A percentile compares a stretch with the other conserved stretches of the same genome.
Conservation (phyloP, 2,329 filamentous ascomycete species). For the Cladosporium sp. region DNA sequence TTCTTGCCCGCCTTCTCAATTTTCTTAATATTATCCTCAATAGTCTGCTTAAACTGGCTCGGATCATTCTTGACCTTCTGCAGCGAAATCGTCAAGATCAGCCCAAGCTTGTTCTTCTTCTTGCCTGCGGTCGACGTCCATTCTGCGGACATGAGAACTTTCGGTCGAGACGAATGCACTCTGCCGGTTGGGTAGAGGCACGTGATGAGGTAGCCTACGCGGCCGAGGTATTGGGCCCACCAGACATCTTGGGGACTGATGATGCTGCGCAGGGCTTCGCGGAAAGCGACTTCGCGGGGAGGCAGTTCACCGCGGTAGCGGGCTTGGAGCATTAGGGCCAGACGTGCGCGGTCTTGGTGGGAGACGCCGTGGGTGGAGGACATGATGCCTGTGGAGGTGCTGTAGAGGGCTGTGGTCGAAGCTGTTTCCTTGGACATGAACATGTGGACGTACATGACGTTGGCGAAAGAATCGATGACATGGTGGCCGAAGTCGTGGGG, state of each 20-base stretch:
- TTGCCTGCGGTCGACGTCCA: constrained; percentile 13
- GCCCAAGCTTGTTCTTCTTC: constrained; percentile 33
- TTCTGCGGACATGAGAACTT: constrained; percentile 9
- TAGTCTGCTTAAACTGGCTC: constrained; percentile 39
- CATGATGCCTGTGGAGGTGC: constrained; percentile 64
- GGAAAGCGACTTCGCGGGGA: constrained; percentile 53
- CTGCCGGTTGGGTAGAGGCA: constrained; percentile 58
- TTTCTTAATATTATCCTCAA: constrained; percentile 38
- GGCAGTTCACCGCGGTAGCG: constrained; percentile 66
- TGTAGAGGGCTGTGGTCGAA: constrained; percentile 64
- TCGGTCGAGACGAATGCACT: constrained; percentile 22
- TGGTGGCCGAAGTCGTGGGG: constrained; percentile 16
- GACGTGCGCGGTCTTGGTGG: constrained; percentile 64
- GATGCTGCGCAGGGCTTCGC: constrained; percentile 46
- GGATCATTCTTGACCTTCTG: constrained; percentile 37
- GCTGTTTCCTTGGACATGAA: constrained; percentile 42
- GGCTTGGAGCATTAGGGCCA: constrained; percentile 67
- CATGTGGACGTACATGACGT: constrained; percentile 50
- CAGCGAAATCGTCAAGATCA: constrained; percentile 41
- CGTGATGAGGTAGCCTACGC: constrained; percentile 54
- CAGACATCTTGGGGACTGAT: constrained; percentile 52
- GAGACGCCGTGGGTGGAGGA: constrained; percentile 66
- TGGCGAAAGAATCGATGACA: constrained; percentile 53
- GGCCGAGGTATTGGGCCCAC: constrained; percentile 62
- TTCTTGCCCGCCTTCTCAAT: constrained; percentile 56